Evolutionary conservation across 2,329 filamentous ascomycete genomes (phyloP).

Genomic region (Fusarium circinatum): DNA sequence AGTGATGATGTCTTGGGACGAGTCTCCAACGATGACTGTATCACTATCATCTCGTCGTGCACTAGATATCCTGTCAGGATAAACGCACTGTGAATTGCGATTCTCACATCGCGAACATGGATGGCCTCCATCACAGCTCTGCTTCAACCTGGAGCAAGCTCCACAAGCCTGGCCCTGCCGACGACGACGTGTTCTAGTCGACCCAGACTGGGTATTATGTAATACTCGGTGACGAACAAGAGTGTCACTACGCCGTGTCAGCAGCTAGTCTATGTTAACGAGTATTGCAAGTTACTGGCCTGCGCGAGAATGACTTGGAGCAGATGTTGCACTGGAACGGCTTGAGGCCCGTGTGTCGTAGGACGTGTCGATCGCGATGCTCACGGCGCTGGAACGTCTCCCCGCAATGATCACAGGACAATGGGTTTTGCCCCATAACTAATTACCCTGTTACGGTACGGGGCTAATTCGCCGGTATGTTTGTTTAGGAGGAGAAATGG

Average conservation of each 20-base stretch:
- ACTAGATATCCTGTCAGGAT: rapidly evolving
- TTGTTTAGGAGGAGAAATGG: rapidly evolving
- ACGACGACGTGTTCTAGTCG: background rate
- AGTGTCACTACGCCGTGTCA: rapidly evolving
- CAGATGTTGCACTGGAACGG: background rate
- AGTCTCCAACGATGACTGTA: rapidly evolving
- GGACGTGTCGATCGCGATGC: slow-evolving; percentile 2
- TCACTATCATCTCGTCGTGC: rapidly evolving
- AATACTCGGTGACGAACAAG: background rate
- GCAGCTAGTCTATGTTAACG: rapidly evolving
- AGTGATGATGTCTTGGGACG: rapidly evolving
- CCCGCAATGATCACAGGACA: background rate
- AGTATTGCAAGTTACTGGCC: background rate
- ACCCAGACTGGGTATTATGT: background rate
- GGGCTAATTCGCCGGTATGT: background rate
- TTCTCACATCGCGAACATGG: background rate
- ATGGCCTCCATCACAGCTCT: background rate
- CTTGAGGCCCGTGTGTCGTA: background rate
- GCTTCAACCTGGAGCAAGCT: background rate
- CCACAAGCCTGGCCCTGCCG: background rate
- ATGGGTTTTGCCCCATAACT: background rate
- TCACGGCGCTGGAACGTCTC: background rate
- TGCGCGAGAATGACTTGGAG: background rate
- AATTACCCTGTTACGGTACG: background rate
- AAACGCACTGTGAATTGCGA: rapidly evolving